These are phyloP conservation scores for Alternaria arborescens DNA, from an alignment of 2,329 filamentous ascomycete genomes.

Conservation along the genomic window DNA sequence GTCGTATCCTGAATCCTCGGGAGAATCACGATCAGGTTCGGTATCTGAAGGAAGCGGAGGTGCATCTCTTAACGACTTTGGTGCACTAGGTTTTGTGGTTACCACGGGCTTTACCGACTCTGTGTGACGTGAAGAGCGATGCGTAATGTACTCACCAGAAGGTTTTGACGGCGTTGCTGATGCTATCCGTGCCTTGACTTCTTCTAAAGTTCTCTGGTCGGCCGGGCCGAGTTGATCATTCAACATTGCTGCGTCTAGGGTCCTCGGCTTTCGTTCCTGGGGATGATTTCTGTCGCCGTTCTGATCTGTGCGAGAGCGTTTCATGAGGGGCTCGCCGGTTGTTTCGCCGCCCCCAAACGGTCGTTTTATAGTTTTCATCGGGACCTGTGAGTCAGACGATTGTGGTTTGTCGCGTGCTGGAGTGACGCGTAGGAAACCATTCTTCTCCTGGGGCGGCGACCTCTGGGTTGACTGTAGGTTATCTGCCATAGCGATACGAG, in stretches of 20 bases:
- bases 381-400: too few species aligned
- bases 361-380: neutral
- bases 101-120: neutral
- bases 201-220: neutral
- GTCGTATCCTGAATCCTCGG: neutral
- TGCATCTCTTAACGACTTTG: neutral
- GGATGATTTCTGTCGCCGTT: neutral
- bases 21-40: neutral
- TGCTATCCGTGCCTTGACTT: neutral
- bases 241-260: neutral
- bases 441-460: neutral
- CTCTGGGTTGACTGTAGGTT: neutral
- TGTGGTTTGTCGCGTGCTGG: accelerated
- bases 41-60: neutral
- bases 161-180: neutral
- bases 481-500: neutral
- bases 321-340: neutral
- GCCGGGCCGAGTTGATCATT: neutral
- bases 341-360: neutral
- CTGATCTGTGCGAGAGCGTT: neutral
- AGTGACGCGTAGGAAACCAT: neutral
- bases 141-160: neutral
- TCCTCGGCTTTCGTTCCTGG: neutral
- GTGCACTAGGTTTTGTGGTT: neutral
- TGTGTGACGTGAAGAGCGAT: neutral